These are phyloP conservation scores for Trichomonas vaginalis DNA, from an alignment of 208 protist genomes.

Conservation along the genomic window DNA sequence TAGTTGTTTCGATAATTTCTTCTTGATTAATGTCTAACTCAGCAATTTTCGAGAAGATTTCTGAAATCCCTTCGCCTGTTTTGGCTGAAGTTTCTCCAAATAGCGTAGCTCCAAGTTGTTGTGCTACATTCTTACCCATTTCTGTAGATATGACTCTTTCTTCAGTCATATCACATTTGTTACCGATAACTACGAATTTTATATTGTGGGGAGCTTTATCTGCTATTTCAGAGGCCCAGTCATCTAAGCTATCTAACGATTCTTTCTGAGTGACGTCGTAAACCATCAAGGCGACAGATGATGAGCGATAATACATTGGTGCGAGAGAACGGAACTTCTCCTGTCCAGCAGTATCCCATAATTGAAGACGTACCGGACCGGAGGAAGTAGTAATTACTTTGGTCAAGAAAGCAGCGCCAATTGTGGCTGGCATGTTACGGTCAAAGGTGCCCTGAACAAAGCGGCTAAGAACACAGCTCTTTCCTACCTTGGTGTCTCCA, in stretches of 20 bases:
- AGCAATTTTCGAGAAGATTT: not conserved
- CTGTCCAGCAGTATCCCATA: not conserved
- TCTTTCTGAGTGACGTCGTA: not conserved
- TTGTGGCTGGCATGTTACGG: not conserved
- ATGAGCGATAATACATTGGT: not conserved
- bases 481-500: not conserved
- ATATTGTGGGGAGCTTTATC: not conserved
- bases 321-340: not conserved
- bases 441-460: not conserved
- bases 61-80: not conserved
- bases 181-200: conserved; percentile 10
- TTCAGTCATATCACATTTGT: not conserved
- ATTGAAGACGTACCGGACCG: not conserved
- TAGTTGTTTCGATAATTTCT: not conserved
- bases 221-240: not conserved
- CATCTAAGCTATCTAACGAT: not conserved
- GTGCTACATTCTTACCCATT: not conserved
- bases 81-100: not conserved
- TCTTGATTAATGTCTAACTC: not conserved
- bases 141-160: conserved; percentile 11
- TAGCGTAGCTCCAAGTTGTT: not conserved
- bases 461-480: not conserved
- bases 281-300: not conserved
- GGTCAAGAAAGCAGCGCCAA: not conserved
- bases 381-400: not conserved